phyloP scores from a whole-genome alignment of 441 rosid genomes.

The Viola pubescens region DNA sequence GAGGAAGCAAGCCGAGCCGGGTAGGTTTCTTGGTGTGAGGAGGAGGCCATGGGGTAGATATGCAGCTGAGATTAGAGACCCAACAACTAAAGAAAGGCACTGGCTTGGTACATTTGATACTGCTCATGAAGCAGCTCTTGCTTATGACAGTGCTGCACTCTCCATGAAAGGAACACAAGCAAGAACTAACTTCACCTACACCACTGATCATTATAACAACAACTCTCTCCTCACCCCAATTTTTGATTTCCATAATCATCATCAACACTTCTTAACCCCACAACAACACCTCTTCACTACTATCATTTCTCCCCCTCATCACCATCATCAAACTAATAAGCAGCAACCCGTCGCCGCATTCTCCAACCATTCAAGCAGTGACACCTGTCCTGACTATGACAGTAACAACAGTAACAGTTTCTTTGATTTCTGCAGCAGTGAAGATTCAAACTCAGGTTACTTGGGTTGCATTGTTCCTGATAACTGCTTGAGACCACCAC shows the following conservation, averaged over 20 bases:
- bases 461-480: slow-evolving; percentile 86
- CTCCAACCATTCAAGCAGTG: slow-evolving; percentile 21
- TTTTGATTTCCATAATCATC: slow-evolving; percentile 18
- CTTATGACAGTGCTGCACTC: slow-evolving; percentile 86
- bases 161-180: slow-evolving; percentile 84
- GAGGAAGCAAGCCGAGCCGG: slow-evolving; percentile 77
- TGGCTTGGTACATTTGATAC: slow-evolving; percentile 95
- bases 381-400: slow-evolving; percentile 12
- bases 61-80: slow-evolving; percentile 89
- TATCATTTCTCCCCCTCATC: slow-evolving; percentile 23
- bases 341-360: neutral
- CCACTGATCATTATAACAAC: slow-evolving; percentile 37
- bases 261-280: slow-evolving; percentile 37
- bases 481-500: slow-evolving; percentile 72
- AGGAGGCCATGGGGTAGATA: slow-evolving; percentile 93
- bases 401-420: slow-evolving; percentile 25
- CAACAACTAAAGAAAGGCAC: slow-evolving; percentile 86
- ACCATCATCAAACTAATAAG: slow-evolving; percentile 7
- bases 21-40: slow-evolving; percentile 79
- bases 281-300: slow-evolving; percentile 32
- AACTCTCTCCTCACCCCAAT: slow-evolving; percentile 35
- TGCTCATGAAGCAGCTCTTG: slow-evolving; percentile 87
- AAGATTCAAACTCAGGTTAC: slow-evolving; percentile 69
- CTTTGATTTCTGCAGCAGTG: slow-evolving; percentile 31
- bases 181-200: slow-evolving; percentile 65